Conservation (phyloP, 2,329 filamentous ascomycete species). For the Penicillium sp. region DNA sequence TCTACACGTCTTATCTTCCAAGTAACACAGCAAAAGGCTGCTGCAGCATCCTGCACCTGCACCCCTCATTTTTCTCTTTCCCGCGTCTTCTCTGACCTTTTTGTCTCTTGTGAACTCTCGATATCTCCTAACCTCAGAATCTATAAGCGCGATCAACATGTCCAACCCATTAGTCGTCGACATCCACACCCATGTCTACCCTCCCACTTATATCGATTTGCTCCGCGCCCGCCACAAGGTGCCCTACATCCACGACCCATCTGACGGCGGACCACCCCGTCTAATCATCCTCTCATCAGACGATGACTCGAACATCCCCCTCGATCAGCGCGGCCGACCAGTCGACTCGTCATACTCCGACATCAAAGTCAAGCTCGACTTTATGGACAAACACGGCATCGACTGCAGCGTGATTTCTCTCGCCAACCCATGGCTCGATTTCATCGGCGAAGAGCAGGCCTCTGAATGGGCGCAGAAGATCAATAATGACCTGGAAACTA, state of each 20-base stretch:
- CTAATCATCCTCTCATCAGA: slow-evolving; percentile 52
- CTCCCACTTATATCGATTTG: slow-evolving; percentile 60
- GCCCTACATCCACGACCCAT: slow-evolving; percentile 48
- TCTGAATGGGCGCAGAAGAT: slow-evolving; percentile 65
- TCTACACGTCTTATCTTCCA: slow-evolving; percentile 11
- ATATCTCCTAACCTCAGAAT: background rate
- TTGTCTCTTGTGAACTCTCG: background rate
- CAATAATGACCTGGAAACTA: slow-evolving; percentile 74
- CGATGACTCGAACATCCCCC: slow-evolving; percentile 42
- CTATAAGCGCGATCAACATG: slow-evolving; percentile 9
- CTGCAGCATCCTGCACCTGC: background rate
- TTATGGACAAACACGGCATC: slow-evolving; percentile 85
- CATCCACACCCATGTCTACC: slow-evolving; percentile 66
- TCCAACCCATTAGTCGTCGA: slow-evolving; percentile 53
- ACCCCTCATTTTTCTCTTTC: background rate
- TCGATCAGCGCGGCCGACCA: slow-evolving; percentile 67
- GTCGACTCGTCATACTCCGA: slow-evolving; percentile 83
- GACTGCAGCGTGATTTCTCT: slow-evolving; percentile 82
- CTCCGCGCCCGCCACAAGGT: slow-evolving; percentile 54
- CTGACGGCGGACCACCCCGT: slow-evolving; percentile 37
- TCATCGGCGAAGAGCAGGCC: slow-evolving; percentile 65
- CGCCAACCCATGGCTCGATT: slow-evolving; percentile 94
- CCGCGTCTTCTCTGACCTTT: background rate
- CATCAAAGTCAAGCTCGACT: slow-evolving; percentile 74
- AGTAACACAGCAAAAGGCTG: background rate